These are phyloP conservation scores for Dactylonectria macrodidyma DNA, from an alignment of 2,329 filamentous ascomycete species.

Conservation along the genomic window DNA sequence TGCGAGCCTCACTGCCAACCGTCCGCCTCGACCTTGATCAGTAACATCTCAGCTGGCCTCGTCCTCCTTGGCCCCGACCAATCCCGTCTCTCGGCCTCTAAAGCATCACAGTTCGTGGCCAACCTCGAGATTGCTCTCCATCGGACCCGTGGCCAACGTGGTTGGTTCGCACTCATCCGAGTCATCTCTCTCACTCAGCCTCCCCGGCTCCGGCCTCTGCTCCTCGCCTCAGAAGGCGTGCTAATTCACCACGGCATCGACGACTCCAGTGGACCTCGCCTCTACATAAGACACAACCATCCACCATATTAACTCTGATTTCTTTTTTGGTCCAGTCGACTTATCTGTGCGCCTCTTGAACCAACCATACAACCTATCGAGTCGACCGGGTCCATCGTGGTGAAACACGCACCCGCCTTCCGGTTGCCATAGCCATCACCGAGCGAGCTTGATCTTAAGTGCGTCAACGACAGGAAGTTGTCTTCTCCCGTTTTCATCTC, in stretches of 20 bases:
- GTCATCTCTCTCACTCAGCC: constrained; percentile 15
- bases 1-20: constrained; percentile 26
- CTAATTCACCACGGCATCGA: constrained; percentile 29
- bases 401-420: constrained; percentile 46
- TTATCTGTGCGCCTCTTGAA: constrained; percentile 28
- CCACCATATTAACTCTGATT: constrained; percentile 10
- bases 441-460: constrained; percentile 18
- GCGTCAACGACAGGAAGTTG: background rate
- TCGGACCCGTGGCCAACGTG: constrained; percentile 19
- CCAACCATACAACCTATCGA: constrained; percentile 32
- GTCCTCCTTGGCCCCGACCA: constrained; percentile 28
- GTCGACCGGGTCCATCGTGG: constrained; percentile 39
- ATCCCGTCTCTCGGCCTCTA: constrained; percentile 26
- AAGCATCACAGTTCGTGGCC: constrained; percentile 29
- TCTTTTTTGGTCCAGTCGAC: constrained; percentile 11
- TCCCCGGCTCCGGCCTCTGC: constrained; percentile 6
- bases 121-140: constrained; percentile 5
- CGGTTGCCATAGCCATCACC: constrained; percentile 16
- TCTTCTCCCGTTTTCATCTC: constrained; percentile 1
- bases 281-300: constrained; percentile 24
- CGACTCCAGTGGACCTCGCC: constrained; percentile 22
- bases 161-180: constrained; percentile 33
- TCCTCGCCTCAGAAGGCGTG: constrained; percentile 4
- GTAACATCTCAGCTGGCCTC: constrained; percentile 35
- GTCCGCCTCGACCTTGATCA: constrained; percentile 12